These are phyloP conservation scores for Colletotrichum plurivorum DNA, from an alignment of 2,329 filamentous ascomycete species.

Conservation along the genomic window DNA sequence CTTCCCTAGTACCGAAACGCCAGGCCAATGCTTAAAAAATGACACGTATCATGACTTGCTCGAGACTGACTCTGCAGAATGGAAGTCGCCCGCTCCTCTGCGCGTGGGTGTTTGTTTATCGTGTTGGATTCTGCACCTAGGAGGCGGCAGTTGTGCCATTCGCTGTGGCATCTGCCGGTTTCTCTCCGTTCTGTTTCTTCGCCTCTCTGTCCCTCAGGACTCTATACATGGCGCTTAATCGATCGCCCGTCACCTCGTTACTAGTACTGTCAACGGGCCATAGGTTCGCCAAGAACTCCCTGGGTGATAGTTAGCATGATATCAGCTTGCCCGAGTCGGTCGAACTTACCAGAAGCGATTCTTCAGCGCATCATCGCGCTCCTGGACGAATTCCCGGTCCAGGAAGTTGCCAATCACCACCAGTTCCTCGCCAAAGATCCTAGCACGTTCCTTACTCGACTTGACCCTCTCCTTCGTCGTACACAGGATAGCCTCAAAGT, in stretches of 20 bases:
- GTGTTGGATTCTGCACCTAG: conserved; percentile 27
- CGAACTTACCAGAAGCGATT: conserved; percentile 42
- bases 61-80: conserved; percentile 29
- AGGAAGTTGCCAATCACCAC: conserved; percentile 75
- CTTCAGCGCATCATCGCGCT: conserved; percentile 55
- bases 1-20: conserved; percentile 40
- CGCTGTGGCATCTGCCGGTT: conserved; percentile 25
- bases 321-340: not conserved
- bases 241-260: conserved; percentile 59
- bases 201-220: conserved; percentile 54
- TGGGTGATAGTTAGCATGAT: conserved; percentile 40
- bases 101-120: conserved; percentile 19
- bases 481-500: conserved; percentile 70
- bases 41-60: conserved; percentile 33
- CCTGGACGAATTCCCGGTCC: conserved; percentile 49
- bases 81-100: conserved; percentile 16
- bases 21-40: conserved; percentile 41
- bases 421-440: conserved; percentile 72
- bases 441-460: conserved; percentile 73
- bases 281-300: conserved; percentile 61
- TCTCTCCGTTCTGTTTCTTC: conserved; percentile 39
- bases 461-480: conserved; percentile 75
- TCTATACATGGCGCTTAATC: conserved; percentile 61
- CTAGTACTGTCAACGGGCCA: conserved; percentile 63
- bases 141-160: conserved; percentile 40